Percentiles rank a stretch among this genome's conserved stretches.
phyloP scores from a whole-genome alignment of 2,329 filamentous ascomycete genomes.

The Colletotrichum lindemuthianum region DNA sequence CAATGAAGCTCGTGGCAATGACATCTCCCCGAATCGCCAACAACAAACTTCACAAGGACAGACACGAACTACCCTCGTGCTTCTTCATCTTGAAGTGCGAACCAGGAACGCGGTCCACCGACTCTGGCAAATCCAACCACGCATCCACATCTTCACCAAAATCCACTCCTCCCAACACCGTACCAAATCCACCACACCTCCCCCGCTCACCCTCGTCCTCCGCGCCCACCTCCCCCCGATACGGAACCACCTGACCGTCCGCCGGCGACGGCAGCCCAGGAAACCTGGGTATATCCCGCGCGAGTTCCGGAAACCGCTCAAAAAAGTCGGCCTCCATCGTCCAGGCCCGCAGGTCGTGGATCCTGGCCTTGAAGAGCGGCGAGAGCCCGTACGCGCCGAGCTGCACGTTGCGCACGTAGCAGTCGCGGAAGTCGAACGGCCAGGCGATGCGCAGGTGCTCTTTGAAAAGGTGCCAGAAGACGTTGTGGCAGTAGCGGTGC shows the following conservation, averaged over 20 bases:
- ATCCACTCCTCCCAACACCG: too few species aligned
- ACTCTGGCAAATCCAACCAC: too few species aligned
- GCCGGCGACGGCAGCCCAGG: slow-evolving; percentile 1
- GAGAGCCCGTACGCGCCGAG: slow-evolving; percentile 40
- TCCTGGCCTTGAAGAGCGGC: slow-evolving; percentile 37
- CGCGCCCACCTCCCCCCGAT: background rate
- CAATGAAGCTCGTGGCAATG: too few species aligned
- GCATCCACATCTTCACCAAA: too few species aligned
- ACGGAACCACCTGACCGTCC: background rate
- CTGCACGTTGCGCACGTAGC: slow-evolving; percentile 39
- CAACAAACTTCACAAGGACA: too few species aligned
- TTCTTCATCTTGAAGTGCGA: too few species aligned
- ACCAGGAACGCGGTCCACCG: too few species aligned
- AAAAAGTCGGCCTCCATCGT: slow-evolving; percentile 44
- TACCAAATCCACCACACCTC: too few species aligned
- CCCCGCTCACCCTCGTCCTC: too few species aligned
- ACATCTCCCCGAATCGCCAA: too few species aligned
- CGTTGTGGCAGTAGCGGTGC: slow-evolving; percentile 44
- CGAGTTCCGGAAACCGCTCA: slow-evolving; percentile 40
- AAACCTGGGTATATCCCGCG: slow-evolving; percentile 43
- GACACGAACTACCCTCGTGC: too few species aligned
- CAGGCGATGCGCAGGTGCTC: slow-evolving; percentile 39
- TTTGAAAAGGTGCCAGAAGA: slow-evolving; percentile 42
- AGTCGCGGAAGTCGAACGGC: slow-evolving; percentile 40
- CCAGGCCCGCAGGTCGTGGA: slow-evolving; percentile 42